Base-by-base conservation (phyloP, 495 filamentous ascomycete species). In the Bryoglossum gracile region DNA sequence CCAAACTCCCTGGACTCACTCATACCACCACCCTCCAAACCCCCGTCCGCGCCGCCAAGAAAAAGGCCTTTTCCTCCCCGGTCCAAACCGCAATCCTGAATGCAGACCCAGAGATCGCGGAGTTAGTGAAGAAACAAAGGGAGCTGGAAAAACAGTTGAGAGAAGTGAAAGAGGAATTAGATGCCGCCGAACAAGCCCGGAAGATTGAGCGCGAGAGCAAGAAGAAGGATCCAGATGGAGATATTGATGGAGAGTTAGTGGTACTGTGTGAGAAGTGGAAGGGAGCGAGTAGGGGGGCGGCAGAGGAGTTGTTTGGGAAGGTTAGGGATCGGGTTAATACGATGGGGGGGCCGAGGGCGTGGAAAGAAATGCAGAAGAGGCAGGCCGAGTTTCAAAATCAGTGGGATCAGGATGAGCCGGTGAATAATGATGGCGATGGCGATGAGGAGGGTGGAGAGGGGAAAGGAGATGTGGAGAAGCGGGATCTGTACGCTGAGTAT, bases 281-380 rank as follows among this genome's bases (percentile, higher is more conserved):
- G 17, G 50, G 49, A 2, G 71, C 68, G n/a, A 64, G 62, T 50
- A 54, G 67, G 37, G 48, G 58, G 47, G 71, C 70, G 14, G 70
- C 70, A 3, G 71, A 75, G 48, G 70, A 75, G 53, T 17, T 75
- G 34, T 75, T 72, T 60, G 67, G 61, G 18, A 57, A 54, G 10
- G 67, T 65, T 22, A 62, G 65, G 40, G 71, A 72, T 48, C 56
- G 67, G 37, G 70, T 75, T 22, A 69, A 68, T 53, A 63, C 62
- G 25, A 75, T 74, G 70, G 73, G 73, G 19, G 73, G 73, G 3
- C 66, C 70, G 13, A 59, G 60, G 9, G 73, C 69, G 9, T 76
- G 70, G 70, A 62, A 63, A 38, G 65, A 70, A 34, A 67, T 64
- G 52, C 71, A 75, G 57, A 62, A 63, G 41, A 56, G 58, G 43